Base-by-base conservation (phyloP, 225 moss, liverwort and hornwort genomes). In the Anthoceros angustus region DNA sequence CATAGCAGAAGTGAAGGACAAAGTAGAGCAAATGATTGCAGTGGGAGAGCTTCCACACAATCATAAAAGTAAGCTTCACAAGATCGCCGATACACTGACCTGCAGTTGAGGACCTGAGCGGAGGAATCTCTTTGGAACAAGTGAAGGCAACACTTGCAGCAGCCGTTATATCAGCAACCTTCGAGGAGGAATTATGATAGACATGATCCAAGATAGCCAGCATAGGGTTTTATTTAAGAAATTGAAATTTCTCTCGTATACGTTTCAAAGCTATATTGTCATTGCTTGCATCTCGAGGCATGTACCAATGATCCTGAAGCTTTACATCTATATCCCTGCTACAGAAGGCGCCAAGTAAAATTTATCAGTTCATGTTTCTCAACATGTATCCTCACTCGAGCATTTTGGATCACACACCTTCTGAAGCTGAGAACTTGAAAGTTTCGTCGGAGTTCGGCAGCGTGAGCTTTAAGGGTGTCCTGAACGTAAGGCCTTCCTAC, bases 401-500 rank as follows among this genome's bases (percentile, higher is more conserved):
- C 0, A 48, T 39, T 26, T 26, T 63, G 18, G 25, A 67, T 10
- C 40, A 43, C 46, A 16, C 40, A 80, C 80, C 80, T 80, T 72
- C 80, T 67, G 15, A 94, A 70, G 66, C 83, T 85, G 23, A 95
- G 76, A 43, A 90, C 86, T 70, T 82, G 82, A 65, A 90, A 69
- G 70, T 95, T 95, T 67, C 82, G 83, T 3, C 84, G 73, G 0
- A 95, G 77, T 5, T 78, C 55, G 23, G 78, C 78, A 14, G 77
- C 78, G 49, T 90, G 83, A 41, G 75, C 74, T 41, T 75, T 78
- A 16, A 90, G 83, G 61, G 94, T 85, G 66, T 88, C 94, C 69
- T 95, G 94, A 11, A 95, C 77, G 39, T 85, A 86, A 12, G 88
- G 77, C 48, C 74, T 86, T 25, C 94, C 94, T n/a, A 95, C 88